These are phyloP conservation scores for Leccinum solheimii DNA, from an alignment of 1,284 basidiomycete species.

Conservation along the genomic window DNA sequence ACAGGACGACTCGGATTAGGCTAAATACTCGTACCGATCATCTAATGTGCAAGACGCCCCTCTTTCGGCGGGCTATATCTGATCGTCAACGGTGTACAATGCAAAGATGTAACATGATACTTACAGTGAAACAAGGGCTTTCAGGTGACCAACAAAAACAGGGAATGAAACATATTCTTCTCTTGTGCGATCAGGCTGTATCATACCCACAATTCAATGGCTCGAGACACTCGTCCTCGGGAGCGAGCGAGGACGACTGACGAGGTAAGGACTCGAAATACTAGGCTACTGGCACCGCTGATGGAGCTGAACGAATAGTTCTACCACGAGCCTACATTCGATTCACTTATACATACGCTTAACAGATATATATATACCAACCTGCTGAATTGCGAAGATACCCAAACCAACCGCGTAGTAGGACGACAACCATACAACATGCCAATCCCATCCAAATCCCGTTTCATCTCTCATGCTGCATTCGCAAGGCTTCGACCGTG, in stretches of 20 bases:
- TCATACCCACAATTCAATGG: not conserved
- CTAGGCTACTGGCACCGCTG: not conserved
- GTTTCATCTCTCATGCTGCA: not conserved
- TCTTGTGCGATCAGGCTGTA: not conserved
- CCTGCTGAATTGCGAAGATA: not conserved
- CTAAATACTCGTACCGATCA: not conserved
- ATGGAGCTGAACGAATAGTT: not conserved
- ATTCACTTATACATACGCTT: not conserved
- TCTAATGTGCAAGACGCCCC: not conserved
- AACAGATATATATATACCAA: not conserved
- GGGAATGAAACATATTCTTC: not conserved
- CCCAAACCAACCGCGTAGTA: not conserved
- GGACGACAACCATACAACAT: not conserved
- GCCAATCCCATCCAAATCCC: not conserved
- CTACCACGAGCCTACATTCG: not conserved
- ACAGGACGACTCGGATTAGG: not conserved
- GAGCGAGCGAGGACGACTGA: not conserved
- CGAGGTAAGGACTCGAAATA: not conserved
- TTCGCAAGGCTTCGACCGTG: conserved; percentile 16
- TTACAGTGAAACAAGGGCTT: not conserved
- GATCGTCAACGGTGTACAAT: conserved; percentile 3
- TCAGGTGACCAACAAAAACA: not conserved
- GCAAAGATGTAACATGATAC: not conserved
- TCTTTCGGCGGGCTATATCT: not conserved
- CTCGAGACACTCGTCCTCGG: not conserved